Evolutionary conservation across 1,284 basidiomycete genomes (phyloP), one percentile per base, ranked within the genome.

Genomic region (Boletus semigastroideus): DNA sequence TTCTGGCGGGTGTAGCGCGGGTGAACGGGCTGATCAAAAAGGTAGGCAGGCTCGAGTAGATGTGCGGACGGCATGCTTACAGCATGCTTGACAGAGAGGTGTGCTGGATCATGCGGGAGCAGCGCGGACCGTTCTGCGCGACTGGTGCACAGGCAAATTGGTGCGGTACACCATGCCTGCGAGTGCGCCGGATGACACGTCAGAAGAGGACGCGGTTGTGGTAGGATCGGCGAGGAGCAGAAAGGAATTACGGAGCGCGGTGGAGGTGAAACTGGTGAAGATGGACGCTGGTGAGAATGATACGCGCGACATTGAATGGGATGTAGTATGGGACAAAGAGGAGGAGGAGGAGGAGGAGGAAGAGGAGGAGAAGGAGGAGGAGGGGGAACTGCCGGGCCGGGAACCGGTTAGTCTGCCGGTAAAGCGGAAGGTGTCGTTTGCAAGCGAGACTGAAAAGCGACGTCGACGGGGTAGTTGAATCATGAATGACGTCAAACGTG

Each of bases 101-200:
- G 78, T 84, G 41, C 74, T 84, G 17, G 94, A 98, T 70, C 72
- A 93, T 51, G 79, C 84, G 12, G 85, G 84, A 20, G 91, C 94
- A 2, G 89, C 92, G 10, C 86, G 92, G 22, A 79, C 88, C 48
- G 77, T 98, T 38, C 78, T 98, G 40, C 86, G 91, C 25, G 95
- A 98, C 72, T 99, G 95, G 95, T 87, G 82, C 56, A 79, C 78
- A 6, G 90, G 89, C 47, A 85, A 82, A 57, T 82, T 98, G 63
- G 80, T 84, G 14, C 87, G 90, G 64, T 96, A 90, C 73, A 87
- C 89, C 7, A 68, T 78, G 19, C 84, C 86, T 2, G 79, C 84
- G 5, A 64, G 73, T 1, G 49, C 71, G 3, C 56, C 60, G 25
- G 60, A 44, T 19, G 60, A 46, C 40, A 28, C 63, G 71, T 28